Evolutionary conservation across 1,139 yeast genomes (phyloP).

Genomic region (Yamadazyma epiphylla): DNA sequence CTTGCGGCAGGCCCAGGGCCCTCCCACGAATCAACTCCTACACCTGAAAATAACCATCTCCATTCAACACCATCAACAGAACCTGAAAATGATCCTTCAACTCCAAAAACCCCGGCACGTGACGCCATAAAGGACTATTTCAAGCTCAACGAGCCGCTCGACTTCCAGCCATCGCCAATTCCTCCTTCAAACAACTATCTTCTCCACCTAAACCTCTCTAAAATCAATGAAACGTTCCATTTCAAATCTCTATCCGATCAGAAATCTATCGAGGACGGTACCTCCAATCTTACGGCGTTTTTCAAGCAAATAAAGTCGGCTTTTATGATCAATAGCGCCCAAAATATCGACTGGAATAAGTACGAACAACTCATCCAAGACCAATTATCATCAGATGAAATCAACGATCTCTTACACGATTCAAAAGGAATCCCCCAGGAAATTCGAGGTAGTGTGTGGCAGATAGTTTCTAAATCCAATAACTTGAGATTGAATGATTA

Average conservation of each 20-base stretch:
- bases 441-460: constrained; percentile 90
- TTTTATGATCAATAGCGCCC: constrained; percentile 27
- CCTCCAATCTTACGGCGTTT: constrained; percentile 47
- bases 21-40: no score
- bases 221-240: constrained; percentile 25
- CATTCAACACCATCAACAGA: no score
- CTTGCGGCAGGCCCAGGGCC: not conserved
- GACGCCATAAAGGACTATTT: constrained; percentile 27
- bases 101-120: constrained; percentile 20
- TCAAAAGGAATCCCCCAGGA: constrained; percentile 80
- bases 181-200: constrained; percentile 25
- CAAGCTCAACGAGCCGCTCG: constrained; percentile 20
- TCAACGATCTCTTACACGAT: constrained; percentile 55
- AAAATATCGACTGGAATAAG: constrained; percentile 71
- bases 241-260: constrained; percentile 29
- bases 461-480: constrained; percentile 78
- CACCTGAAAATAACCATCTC: no score
- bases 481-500: constrained; percentile 70
- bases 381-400: constrained; percentile 37
- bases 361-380: constrained; percentile 50
- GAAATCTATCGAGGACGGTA: constrained; percentile 57
- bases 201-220: constrained; percentile 33
- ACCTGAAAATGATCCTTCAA: constrained; percentile 1
- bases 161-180: constrained; percentile 6
- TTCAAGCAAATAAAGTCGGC: constrained; percentile 35